Evolutionary conservation across 73 alveolate genomes (phyloP), one percentile per base, ranked within the genome.

Genomic region (Paramecium primaurelia): DNA sequence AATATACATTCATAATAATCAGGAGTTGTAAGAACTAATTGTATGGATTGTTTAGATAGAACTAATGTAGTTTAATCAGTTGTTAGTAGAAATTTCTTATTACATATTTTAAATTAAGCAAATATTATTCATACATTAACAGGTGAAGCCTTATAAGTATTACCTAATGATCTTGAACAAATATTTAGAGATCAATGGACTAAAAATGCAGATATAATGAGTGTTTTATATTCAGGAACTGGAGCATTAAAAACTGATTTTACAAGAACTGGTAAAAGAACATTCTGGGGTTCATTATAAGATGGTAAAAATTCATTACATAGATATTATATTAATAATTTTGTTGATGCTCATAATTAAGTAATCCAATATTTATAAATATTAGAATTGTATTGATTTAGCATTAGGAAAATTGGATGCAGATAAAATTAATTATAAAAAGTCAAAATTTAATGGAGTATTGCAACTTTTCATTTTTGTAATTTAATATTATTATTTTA

Each of bases 31-130:
- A 98, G 99, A 92, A 97, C 99, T 49, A 98, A 97, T 92, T 98
- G 99, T 86, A 96, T 98, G 97, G 99, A 98, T 93, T 98, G 99
- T 75, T 90, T 98, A 77, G 99, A 98, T 90, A 94, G 99, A 84
- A 96, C 99, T 4, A 97, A 97, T 92, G 99, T 98, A 3, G 99
- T 98, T 14, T 97, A 98, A 92, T 92, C 98, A 25, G 98, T 96
- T 11, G 88, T 98, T 84, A 97, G 97, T 16, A 92, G 99, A 89
- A 87, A 77, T 32, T 77, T 95, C 28, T 83, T 94, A 30, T 96
- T 93, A 58, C 85, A 93, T 51, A 95, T 97, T 58, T 94, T 98
- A 86, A 58, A 77, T 47, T 92, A 96, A 59, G 71, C 94, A 64
- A 93, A 92, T 1, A 80, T 96, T 11, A 93, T 96, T n/a, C 95